Evolutionary conservation across 2,329 filamentous ascomycete species (phyloP).

Genomic region (Trichoderma afroharzianum): DNA sequence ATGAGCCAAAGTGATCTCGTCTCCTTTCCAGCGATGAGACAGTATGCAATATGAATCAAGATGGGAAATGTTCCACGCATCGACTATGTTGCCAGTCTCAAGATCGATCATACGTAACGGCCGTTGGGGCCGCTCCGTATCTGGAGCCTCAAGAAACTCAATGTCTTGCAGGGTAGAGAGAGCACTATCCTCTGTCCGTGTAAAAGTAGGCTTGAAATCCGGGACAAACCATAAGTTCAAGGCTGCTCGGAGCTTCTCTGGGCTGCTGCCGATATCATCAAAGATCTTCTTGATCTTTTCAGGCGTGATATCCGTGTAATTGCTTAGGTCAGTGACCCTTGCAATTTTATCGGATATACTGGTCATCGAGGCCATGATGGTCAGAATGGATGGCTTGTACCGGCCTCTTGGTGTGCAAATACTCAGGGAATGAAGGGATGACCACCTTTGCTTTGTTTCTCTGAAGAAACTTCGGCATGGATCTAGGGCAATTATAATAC

Average conservation of each 20-base stretch:
- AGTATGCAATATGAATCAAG: conserved; percentile 5
- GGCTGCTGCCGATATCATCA: neutral
- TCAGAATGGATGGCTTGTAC: neutral
- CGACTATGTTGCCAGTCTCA: neutral
- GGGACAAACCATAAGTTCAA: conserved; percentile 14
- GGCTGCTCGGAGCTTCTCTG: conserved; percentile 6
- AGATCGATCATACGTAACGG: neutral
- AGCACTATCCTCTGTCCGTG: neutral
- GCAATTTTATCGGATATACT: neutral
- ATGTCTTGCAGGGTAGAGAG: neutral
- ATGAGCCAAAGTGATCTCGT: neutral
- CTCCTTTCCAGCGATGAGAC: conserved; percentile 12
- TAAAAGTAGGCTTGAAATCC: neutral
- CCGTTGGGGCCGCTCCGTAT: neutral
- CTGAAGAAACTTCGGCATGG: neutral
- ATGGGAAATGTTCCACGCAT: neutral
- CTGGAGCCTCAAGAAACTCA: neutral
- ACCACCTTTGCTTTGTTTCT: neutral
- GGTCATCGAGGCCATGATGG: neutral
- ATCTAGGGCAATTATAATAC: neutral
- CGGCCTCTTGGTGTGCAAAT: neutral
- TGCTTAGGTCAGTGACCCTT: neutral
- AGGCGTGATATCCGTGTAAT: neutral
- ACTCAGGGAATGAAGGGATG: neutral
- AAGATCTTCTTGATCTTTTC: neutral